Evolutionary conservation across 2,329 filamentous ascomycete genomes (phyloP).

Genomic region (Trichoderma sp.): DNA sequence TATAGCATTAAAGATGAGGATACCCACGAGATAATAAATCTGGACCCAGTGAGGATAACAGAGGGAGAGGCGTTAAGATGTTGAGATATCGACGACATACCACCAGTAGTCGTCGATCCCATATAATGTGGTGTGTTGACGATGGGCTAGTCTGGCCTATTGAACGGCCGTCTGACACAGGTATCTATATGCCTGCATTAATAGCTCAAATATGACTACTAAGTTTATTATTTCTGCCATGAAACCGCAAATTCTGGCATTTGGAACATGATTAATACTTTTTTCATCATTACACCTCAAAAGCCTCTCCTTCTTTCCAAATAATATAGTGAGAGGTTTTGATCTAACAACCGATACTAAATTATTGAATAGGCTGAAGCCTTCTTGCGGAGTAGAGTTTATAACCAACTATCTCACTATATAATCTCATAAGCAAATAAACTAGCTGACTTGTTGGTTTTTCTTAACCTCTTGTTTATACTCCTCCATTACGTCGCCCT

Average conservation of each 20-base stretch:
- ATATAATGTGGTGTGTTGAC: too few species aligned
- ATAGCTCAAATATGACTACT: too few species aligned
- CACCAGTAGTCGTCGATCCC: not conserved
- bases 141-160: not conserved
- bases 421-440: not conserved
- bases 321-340: not conserved
- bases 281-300: not conserved
- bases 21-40: not conserved
- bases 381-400: not conserved
- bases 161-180: not conserved
- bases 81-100: not conserved
- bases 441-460: not conserved
- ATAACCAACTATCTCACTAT: not conserved
- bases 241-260: too few species aligned
- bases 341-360: not conserved
- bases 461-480: not conserved
- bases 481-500: not conserved
- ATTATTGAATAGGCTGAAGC: not conserved
- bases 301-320: not conserved
- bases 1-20: not conserved
- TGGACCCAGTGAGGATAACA: not conserved
- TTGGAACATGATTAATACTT: too few species aligned
- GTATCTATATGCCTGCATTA: not conserved
- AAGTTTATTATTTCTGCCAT: too few species aligned
- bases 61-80: not conserved